Conservation (phyloP, 1,284 basidiomycete species). For the Fomitopsis betulina region DNA sequence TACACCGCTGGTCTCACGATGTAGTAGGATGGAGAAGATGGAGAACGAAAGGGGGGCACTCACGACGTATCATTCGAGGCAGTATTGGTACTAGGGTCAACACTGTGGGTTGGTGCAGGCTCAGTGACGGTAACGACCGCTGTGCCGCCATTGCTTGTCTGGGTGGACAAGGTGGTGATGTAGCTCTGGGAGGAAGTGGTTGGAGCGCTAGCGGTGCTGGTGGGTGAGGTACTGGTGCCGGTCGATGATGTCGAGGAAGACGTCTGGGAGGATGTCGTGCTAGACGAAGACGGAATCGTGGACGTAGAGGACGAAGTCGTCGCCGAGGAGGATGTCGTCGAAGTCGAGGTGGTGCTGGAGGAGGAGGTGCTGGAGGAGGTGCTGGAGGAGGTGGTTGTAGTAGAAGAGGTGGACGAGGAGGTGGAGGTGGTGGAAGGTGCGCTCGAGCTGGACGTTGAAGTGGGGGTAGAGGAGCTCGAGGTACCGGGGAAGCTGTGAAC, state of each 20-base stretch:
- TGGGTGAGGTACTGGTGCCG: conserved; percentile 5
- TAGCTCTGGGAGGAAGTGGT: conserved; percentile 7
- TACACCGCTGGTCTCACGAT: no score
- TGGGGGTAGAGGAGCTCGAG: neutral
- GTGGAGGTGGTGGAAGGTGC: neutral
- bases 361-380: neutral
- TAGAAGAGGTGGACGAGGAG: neutral
- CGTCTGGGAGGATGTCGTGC: conserved; percentile 5
- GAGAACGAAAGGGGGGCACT: neutral
- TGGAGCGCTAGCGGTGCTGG: conserved; percentile 1
- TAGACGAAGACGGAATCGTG: conserved; percentile 9
- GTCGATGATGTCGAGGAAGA: conserved; percentile 4
- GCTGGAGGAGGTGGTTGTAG: neutral
- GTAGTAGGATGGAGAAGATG: no score
- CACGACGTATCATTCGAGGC: neutral
- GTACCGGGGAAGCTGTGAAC: neutral
- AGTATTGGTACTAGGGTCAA: neutral
- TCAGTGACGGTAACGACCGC: conserved; percentile 1
- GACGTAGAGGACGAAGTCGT: conserved; percentile 3
- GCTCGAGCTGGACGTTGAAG: neutral
- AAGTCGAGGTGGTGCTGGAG: neutral
- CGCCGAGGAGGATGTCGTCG: neutral
- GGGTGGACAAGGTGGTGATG: neutral
- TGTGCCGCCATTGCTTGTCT: neutral
- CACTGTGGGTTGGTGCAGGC: neutral